Evolutionary conservation across 495 filamentous ascomycete species (phyloP), one percentile per base, ranked within the genome.

Genomic region (Aspergillus kassunensis): DNA sequence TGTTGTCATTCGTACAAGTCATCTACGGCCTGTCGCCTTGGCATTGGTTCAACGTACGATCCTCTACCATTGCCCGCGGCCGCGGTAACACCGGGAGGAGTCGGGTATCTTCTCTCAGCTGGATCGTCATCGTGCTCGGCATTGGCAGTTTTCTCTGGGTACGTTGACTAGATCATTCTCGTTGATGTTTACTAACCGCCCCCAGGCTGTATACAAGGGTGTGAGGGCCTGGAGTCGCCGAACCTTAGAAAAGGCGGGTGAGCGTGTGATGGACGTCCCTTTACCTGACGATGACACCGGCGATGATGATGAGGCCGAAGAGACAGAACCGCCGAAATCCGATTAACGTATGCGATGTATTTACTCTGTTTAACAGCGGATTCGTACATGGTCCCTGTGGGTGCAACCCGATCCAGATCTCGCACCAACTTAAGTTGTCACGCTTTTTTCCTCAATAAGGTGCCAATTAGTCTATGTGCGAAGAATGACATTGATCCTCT

Each of bases 381-480:
- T 33, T 12, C 20, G 10, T 10, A 23, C 15, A 18, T 24, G n/a
- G 19, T 5, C 15, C 18, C 30, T 20, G 10, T 7, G 18, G 16
- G 10, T 37, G n/a, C 37, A 12, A 15, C 15, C 10, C 24, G 12
- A 11, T 20, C 20, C 30, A 35, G 12, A 24, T 35, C 20, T 25
- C 67, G 89, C 89, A 91, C 87, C 85, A 87, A 84, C 85, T 93
- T 95, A 82, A 96, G 91, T 91, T 95, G 86, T 76, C 90, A 88
- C 81, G 73, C 63, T 73, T 76, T 71, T 79, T 58, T 74, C 85
- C 58, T 74, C 85, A 76, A 83, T 92, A 83, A 78, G 74, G 81
- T 90, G 88, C 79, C 83, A 81, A 90, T 92, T 80, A 90, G 91
- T 95, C 90, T 87, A 79, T 83, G 84, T 93, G 90, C 91, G 88